These are phyloP conservation scores for Xylariaceae sp. DNA, from an alignment of 2,329 filamentous ascomycete species.

Conservation along the genomic window DNA sequence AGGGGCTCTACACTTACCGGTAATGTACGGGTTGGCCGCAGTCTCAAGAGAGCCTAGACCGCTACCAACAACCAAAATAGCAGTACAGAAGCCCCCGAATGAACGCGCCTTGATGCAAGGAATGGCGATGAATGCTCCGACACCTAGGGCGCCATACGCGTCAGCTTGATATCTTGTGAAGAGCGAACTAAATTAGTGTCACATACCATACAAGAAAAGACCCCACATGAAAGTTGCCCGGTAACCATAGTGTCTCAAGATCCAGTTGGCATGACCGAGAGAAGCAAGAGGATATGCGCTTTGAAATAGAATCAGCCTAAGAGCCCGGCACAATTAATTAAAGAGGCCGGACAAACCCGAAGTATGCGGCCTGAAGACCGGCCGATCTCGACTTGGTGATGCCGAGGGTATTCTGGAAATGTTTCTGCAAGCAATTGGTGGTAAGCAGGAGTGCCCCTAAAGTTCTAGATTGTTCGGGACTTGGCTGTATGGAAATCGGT, in stretches of 20 bases:
- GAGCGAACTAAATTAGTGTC: neutral
- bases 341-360: conserved; percentile 52
- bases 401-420: conserved; percentile 62
- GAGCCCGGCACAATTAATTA: neutral
- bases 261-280: conserved; percentile 65
- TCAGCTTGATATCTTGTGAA: conserved; percentile 3
- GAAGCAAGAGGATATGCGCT: conserved; percentile 74
- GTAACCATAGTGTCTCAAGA: conserved; percentile 68
- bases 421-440: conserved; percentile 38
- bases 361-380: conserved; percentile 69
- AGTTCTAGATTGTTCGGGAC: neutral
- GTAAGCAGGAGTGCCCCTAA: conserved; percentile 2
- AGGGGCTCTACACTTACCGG: conserved; percentile 45
- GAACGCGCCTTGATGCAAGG: conserved; percentile 65
- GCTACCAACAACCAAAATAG: conserved; percentile 75
- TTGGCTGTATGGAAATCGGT: no score
- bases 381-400: conserved; percentile 64
- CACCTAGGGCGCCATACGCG: conserved; percentile 43
- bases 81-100: conserved; percentile 76
- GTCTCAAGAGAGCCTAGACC: conserved; percentile 78
- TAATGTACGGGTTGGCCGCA: conserved; percentile 77
- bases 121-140: conserved; percentile 63
- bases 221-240: conserved; percentile 71
- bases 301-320: conserved; percentile 18
- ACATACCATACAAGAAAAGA: conserved; percentile 65